Evolutionary conservation across 805 yeast species (phyloP).

Genomic region (Wickerhamomyces alni): DNA sequence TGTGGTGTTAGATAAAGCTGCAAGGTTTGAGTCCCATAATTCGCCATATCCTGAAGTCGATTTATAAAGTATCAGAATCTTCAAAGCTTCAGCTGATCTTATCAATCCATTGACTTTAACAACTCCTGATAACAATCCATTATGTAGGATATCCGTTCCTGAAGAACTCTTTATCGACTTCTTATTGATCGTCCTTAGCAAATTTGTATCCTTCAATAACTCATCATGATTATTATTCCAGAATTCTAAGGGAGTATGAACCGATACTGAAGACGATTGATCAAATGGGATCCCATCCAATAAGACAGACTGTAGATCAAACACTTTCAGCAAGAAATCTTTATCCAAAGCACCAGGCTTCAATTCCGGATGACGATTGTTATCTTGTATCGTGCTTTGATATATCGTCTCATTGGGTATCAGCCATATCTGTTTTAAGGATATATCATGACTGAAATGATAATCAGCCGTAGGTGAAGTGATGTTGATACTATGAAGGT

Average conservation of each 20-base stretch:
- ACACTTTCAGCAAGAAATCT: conserved; percentile 28
- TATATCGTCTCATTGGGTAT: conserved; percentile 7
- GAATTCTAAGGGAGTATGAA: conserved; percentile 36
- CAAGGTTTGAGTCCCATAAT: conserved; percentile 28
- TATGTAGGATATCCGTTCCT: conserved; percentile 19
- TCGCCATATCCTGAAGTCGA: conserved; percentile 14
- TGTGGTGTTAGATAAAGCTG: conserved; percentile 6
- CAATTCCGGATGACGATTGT: conserved; percentile 3
- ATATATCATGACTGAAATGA: conserved; percentile 9
- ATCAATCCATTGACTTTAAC: conserved; percentile 38
- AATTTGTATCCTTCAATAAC: conserved; percentile 27
- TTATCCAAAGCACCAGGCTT: conserved; percentile 28
- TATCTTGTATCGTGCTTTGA: background rate
- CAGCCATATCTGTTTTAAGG: conserved; percentile 19
- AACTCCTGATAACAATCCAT: conserved; percentile 32
- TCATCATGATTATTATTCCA: conserved; percentile 33
- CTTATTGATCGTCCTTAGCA: conserved; percentile 34
- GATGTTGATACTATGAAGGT: conserved; percentile 3
- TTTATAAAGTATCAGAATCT: conserved; percentile 28
- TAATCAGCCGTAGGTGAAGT: conserved; percentile 1
- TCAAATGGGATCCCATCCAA: conserved; percentile 16
- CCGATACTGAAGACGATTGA: conserved; percentile 1
- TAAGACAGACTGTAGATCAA: conserved; percentile 29
- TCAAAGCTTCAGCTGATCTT: conserved; percentile 33
- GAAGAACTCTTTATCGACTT: conserved; percentile 14